Evolutionary conservation across 345 rosid genomes (phyloP), one percentile per base, ranked within the genome.

Genomic region (Capsella bursapastoris): DNA sequence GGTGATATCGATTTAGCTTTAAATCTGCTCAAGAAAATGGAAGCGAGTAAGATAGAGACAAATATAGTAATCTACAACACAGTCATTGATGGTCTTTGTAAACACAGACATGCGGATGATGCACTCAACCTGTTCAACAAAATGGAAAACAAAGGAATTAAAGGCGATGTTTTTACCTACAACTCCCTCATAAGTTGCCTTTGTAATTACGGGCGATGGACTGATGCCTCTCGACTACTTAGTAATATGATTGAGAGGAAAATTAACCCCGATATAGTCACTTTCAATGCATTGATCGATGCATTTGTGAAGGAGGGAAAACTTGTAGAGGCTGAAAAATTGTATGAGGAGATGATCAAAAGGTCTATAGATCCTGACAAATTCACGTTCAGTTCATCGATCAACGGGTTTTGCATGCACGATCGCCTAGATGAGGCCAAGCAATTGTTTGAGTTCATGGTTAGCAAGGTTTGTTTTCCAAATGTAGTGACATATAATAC

Each of bases 101-200:
- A 52, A 25, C 2, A 67, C 52, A 68, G 0, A 3, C 3, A 68
- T 1, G 40, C 41, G 7, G 4, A 67, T 67, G 71, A 67, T 41
- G 72, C 72, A 6, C 18, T 55, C 7, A 0, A 6, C 1, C 16
- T 68, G 1, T 68, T 68, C 63, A 68, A 28, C 0, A 5, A 69
- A 44, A 44, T 57, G 44, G 64, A 31, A 1, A 69, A 1, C 8
- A 70, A 35, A 37, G 59, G 59, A 0, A 6, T 70, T 35, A 25
- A 1, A 45, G 38, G 58, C 0, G 0, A 34, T 58, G 66, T 59
- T 59, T 0, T 4, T n/a, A 58, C 74, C 5, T 70, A 58, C 29
- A 58, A 0, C 48, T 34, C 66, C 12, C 66, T 70, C 16, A 70
- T 70, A 13, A 70, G 66, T 1, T 34, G 66, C n/a, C 66, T 70